Evolutionary conservation across 73 alveolate species (phyloP).

Genomic region (Tetrahymena borealis): DNA sequence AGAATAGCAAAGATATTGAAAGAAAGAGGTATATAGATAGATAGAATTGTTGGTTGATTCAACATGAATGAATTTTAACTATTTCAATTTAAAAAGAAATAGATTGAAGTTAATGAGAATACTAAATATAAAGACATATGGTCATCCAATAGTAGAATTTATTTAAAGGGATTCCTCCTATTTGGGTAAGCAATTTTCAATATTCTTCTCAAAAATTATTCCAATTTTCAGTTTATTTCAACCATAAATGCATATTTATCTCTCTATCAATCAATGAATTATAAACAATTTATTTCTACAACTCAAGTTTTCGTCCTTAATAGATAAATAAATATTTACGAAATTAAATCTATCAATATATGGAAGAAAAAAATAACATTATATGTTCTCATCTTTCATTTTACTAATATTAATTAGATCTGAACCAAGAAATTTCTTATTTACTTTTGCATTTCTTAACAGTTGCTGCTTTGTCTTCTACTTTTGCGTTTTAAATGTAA

Average conservation of each 20-base stretch:
- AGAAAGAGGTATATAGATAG: neutral
- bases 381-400: too few relatives aligned
- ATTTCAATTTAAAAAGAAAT: neutral
- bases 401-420: neutral
- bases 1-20: neutral
- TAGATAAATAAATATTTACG: too few relatives aligned
- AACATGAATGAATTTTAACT: neutral
- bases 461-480: neutral
- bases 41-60: neutral
- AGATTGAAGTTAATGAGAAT: neutral
- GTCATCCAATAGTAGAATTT: neutral
- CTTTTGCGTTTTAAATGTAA: constrained; percentile 1
- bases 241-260: too few relatives aligned
- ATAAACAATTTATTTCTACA: too few relatives aligned
- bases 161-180: neutral
- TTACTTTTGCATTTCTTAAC: neutral
- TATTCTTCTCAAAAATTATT: too few relatives aligned
- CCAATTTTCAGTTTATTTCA: too few relatives aligned
- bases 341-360: too few relatives aligned
- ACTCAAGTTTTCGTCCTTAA: too few relatives aligned
- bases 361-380: too few relatives aligned
- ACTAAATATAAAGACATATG: neutral
- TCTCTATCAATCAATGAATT: too few relatives aligned
- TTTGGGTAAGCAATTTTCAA: neutral
- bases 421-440: neutral